A percentile compares a stretch with the other conserved stretches of the same genome.
Conservation (phyloP, 2,329 filamentous ascomycete species). For the Moelleriella libera region DNA sequence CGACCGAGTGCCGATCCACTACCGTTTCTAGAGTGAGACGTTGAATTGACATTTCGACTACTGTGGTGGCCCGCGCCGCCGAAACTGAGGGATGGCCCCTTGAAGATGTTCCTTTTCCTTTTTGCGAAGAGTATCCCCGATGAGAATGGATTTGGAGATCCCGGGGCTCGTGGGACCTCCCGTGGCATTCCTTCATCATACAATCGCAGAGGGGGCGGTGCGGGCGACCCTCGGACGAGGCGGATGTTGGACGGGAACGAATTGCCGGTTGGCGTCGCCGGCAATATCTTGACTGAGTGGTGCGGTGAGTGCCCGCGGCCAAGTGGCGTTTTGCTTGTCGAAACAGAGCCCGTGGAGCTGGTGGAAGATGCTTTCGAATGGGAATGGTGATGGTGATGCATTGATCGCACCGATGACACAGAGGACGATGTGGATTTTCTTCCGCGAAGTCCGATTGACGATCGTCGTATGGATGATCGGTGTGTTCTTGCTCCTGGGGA, state of each 20-base stretch:
- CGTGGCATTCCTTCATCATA: slow-evolving; percentile 46
- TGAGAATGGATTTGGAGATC: slow-evolving; percentile 43
- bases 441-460: slow-evolving; percentile 71
- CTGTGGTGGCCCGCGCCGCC: slow-evolving; percentile 21
- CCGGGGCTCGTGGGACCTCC: slow-evolving; percentile 21
- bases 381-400: slow-evolving; percentile 73
- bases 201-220: slow-evolving; percentile 32
- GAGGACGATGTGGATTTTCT: slow-evolving; percentile 94
- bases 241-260: slow-evolving; percentile 78
- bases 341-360: slow-evolving; percentile 64
- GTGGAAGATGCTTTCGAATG: slow-evolving; percentile 93
- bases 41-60: slow-evolving; percentile 22
- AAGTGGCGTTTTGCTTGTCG: slow-evolving; percentile 52
- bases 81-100: slow-evolving; percentile 57
- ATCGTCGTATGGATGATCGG: slow-evolving; percentile 69
- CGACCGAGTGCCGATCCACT: slow-evolving; percentile 51
- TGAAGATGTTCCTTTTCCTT: slow-evolving; percentile 68
- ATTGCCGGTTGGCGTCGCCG: slow-evolving; percentile 64
- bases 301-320: slow-evolving; percentile 63
- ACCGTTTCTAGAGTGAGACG: slow-evolving; percentile 38
- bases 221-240: slow-evolving; percentile 50
- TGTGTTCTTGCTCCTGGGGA: slow-evolving; percentile 83
- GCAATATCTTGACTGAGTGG: slow-evolving; percentile 86
- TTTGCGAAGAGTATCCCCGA: slow-evolving; percentile 65
- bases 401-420: slow-evolving; percentile 80